Evolutionary conservation across 1,284 basidiomycete species (phyloP).

Genomic region (Ganoderma boninense): DNA sequence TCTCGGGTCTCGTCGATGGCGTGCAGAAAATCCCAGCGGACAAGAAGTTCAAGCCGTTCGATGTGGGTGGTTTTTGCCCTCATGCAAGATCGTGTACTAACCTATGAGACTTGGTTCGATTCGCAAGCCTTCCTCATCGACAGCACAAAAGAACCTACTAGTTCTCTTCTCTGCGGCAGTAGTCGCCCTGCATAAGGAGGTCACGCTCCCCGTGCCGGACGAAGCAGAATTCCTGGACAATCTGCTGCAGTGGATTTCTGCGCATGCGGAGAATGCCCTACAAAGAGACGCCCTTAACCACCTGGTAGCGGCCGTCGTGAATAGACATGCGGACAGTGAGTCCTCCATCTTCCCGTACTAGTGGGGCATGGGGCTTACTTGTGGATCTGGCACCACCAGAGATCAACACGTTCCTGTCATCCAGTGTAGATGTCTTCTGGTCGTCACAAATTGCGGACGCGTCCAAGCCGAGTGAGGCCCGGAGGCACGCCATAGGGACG

Average conservation of each 20-base stretch:
- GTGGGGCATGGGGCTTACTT: too few relatives aligned
- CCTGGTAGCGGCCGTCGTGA: conserved; percentile 74
- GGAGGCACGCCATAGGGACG: conserved; percentile 62
- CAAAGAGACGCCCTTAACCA: conserved; percentile 71
- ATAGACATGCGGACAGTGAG: conserved; percentile 76
- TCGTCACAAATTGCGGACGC: conserved; percentile 49
- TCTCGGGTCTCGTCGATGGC: conserved; percentile 62
- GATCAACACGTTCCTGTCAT: conserved; percentile 37
- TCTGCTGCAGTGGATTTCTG: conserved; percentile 68
- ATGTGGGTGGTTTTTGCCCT: conserved; percentile 43
- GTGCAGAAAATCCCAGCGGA: conserved; percentile 55
- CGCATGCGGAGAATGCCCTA: conserved; percentile 54
- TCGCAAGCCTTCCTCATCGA: conserved; percentile 53
- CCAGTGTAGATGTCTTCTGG: conserved; percentile 55
- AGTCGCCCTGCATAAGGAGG: conserved; percentile 72
- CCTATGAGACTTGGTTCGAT: not conserved
- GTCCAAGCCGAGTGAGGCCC: conserved; percentile 43
- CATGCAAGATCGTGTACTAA: not conserved
- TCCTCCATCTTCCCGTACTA: not conserved
- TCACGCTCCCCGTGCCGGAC: conserved; percentile 56
- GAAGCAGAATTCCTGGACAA: conserved; percentile 59
- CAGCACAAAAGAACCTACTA: conserved; percentile 67
- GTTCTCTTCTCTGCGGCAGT: conserved; percentile 73
- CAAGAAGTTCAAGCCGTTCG: conserved; percentile 53
- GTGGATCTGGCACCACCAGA: conserved; percentile 25